phyloP scores from a whole-genome alignment of 805 yeast species.

The Cyberlindnera subsufficiens region DNA sequence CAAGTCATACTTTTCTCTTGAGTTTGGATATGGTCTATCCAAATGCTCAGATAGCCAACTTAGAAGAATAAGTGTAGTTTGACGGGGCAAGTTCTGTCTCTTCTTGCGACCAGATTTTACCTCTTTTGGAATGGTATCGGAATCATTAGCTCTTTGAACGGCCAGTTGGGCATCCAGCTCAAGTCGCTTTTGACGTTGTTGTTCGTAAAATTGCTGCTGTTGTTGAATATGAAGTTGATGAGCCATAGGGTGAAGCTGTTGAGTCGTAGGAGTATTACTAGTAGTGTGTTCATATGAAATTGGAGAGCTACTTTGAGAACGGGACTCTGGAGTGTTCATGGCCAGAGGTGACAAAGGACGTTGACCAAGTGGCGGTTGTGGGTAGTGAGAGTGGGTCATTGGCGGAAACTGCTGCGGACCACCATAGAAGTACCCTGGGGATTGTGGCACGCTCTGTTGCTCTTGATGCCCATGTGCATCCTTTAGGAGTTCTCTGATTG shows the following conservation, averaged over 20 bases:
- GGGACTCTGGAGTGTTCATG: slow-evolving; percentile 13
- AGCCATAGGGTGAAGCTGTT: background rate
- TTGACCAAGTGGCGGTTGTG: background rate
- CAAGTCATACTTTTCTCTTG: slow-evolving; percentile 66
- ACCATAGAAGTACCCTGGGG: background rate
- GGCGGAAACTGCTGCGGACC: no score
- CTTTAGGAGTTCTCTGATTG: slow-evolving; percentile 15
- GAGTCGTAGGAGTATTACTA: background rate
- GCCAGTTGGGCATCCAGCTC: background rate
- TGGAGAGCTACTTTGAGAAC: slow-evolving; percentile 9
- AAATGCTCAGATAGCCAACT: slow-evolving; percentile 71
- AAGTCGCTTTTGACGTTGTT: background rate
- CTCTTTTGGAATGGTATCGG: background rate
- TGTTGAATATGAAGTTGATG: background rate
- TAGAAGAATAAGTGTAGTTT: slow-evolving; percentile 62
- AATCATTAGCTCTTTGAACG: background rate
- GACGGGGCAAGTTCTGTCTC: slow-evolving; percentile 74
- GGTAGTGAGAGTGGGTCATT: slow-evolving; percentile 1
- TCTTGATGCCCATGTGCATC: slow-evolving; percentile 1
- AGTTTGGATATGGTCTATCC: slow-evolving; percentile 79
- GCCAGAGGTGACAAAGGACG: background rate
- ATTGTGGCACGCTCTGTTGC: background rate
- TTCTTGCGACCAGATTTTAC: slow-evolving; percentile 26
- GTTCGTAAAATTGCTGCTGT: background rate
- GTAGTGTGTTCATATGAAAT: background rate